These are phyloP conservation scores for Gentiana straminea DNA, from an alignment of 257 asterid species.

Conservation along the genomic window DNA sequence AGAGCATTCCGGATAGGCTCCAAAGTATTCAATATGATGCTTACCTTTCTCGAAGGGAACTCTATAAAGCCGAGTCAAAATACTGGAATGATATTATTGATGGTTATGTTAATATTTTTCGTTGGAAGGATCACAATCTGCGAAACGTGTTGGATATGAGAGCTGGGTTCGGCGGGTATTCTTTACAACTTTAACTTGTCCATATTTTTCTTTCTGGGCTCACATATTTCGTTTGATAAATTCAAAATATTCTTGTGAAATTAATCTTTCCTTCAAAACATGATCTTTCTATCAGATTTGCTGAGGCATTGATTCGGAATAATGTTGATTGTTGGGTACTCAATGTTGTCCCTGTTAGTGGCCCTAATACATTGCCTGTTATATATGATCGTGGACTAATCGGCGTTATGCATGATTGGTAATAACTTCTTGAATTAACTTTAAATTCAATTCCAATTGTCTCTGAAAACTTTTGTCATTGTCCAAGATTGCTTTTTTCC, in stretches of 20 bases:
- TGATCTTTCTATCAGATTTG: slow-evolving; percentile 41
- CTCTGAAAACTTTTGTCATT: too few relatives aligned
- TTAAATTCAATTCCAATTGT: too few relatives aligned
- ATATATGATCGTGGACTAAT: slow-evolving; percentile 86
- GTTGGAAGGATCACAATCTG: slow-evolving; percentile 46
- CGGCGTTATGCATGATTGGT: slow-evolving; percentile 96
- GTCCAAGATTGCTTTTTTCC: too few relatives aligned
- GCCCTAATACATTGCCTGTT: slow-evolving; percentile 80
- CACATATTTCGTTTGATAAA: slow-evolving; percentile 3
- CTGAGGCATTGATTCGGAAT: slow-evolving; percentile 63
- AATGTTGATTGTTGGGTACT: slow-evolving; percentile 81
- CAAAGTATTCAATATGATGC: slow-evolving; percentile 74
- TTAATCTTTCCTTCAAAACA: not conserved
- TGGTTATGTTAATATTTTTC: slow-evolving; percentile 46
- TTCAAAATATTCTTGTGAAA: not conserved
- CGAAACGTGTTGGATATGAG: slow-evolving; percentile 92
- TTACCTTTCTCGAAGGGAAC: slow-evolving; percentile 62
- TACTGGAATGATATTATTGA: slow-evolving; percentile 74
- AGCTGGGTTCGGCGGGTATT: slow-evolving; percentile 94
- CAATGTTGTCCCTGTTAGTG: slow-evolving; percentile 86
- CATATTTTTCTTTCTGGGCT: slow-evolving; percentile 5
- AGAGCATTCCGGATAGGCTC: slow-evolving; percentile 79
- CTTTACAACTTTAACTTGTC: slow-evolving; percentile 8
- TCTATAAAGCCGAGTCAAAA: slow-evolving; percentile 60
- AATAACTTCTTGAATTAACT: not conserved